Conservation (phyloP, 2,329 filamentous ascomycete genomes). For the Aspergillus candidus region DNA sequence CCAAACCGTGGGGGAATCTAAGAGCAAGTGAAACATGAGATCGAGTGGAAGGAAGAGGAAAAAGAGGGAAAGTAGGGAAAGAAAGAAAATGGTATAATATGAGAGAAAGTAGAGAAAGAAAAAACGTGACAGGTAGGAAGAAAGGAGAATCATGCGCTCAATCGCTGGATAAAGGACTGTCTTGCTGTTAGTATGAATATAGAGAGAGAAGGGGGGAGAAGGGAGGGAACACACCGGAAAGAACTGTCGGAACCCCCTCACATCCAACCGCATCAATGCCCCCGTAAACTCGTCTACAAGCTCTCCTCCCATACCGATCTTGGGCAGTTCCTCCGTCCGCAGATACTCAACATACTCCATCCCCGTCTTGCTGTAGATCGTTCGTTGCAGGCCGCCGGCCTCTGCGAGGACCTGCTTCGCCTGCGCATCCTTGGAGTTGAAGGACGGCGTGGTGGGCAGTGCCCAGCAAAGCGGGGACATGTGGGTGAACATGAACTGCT, state of each 20-base stretch:
- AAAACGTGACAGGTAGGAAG: slow-evolving; percentile 10
- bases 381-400: slow-evolving; percentile 79
- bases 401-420: slow-evolving; percentile 82
- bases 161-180: slow-evolving; percentile 41
- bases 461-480: slow-evolving; percentile 91
- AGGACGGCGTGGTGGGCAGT: slow-evolving; percentile 69
- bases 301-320: slow-evolving; percentile 43
- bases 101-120: slow-evolving; percentile 3
- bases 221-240: slow-evolving; percentile 38
- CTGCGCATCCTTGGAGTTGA: slow-evolving; percentile 82
- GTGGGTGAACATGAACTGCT: slow-evolving; percentile 78
- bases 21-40: slow-evolving; percentile 10
- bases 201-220: neutral
- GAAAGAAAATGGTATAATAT: slow-evolving; percentile 5
- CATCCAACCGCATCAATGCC: slow-evolving; percentile 40
- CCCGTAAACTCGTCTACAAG: slow-evolving; percentile 44
- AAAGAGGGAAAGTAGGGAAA: slow-evolving; percentile 4
- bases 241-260: slow-evolving; percentile 44
- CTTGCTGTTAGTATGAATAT: slow-evolving; percentile 5
- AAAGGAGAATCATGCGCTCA: slow-evolving; percentile 35
- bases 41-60: slow-evolving; percentile 6
- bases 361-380: slow-evolving; percentile 85
- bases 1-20: slow-evolving; percentile 25
- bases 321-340: slow-evolving; percentile 39
- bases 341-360: slow-evolving; percentile 62